Conservation (phyloP, 345 rosid species). For the Linum lewisii region DNA sequence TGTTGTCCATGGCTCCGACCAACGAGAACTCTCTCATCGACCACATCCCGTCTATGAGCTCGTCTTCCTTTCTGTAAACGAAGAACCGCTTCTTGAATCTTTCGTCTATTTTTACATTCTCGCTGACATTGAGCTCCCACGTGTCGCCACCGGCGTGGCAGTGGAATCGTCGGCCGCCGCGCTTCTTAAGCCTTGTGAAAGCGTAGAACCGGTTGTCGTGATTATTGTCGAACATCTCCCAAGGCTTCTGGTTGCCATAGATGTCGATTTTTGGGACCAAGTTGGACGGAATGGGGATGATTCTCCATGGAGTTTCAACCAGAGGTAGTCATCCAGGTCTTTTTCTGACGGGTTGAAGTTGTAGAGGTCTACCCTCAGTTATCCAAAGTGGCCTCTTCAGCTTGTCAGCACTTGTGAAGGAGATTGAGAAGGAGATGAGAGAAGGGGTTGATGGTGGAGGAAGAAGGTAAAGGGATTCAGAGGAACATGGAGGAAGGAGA, state of each 20-base stretch:
- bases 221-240: neutral
- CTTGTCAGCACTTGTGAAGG: too few species aligned
- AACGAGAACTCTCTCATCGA: neutral
- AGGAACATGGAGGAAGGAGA: too few species aligned
- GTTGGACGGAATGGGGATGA: neutral
- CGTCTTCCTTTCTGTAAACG: neutral
- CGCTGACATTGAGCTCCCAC: neutral
- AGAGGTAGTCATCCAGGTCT: neutral
- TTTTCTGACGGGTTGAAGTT: neutral
- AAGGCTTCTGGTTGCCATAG: neutral
- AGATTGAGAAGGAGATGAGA: too few species aligned
- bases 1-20: neutral
- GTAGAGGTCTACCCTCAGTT: too few species aligned
- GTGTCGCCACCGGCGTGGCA: neutral
- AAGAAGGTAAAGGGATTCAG: too few species aligned
- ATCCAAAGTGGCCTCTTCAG: too few species aligned
- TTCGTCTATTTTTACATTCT: neutral
- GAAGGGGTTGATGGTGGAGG: too few species aligned
- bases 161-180: neutral
- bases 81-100: neutral
- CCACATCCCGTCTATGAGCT: neutral
- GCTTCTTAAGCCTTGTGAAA: neutral
- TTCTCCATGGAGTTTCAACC: neutral
- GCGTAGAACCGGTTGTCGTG: neutral
- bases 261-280: neutral